These are phyloP conservation scores for Bathelium albidoporum DNA, from an alignment of 495 filamentous ascomycete species.

Conservation along the genomic window DNA sequence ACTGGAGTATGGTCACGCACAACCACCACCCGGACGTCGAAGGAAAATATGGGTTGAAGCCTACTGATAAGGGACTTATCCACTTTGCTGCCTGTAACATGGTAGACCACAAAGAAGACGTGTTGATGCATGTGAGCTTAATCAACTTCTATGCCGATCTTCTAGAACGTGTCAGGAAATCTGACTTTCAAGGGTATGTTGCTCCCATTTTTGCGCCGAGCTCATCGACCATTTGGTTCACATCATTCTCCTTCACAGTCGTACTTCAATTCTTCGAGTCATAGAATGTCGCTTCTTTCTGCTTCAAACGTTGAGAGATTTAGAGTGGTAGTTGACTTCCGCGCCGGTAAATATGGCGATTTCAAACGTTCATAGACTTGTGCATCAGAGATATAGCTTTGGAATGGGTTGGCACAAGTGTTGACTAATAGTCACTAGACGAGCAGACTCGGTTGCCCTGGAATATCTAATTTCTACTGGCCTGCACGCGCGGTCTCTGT, in stretches of 20 bases:
- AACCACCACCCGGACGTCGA: conserved; percentile 54
- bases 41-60: conserved; percentile 36
- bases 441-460: conserved; percentile 36
- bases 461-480: conserved; percentile 45
- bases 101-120: conserved; percentile 58
- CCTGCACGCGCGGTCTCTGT: conserved; percentile 40
- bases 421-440: neutral
- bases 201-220: neutral
- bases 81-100: conserved; percentile 65
- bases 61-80: conserved; percentile 46
- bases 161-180: conserved; percentile 17
- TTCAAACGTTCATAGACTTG: too few relatives aligned
- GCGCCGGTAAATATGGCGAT: too few relatives aligned
- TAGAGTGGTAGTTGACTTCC: too few relatives aligned
- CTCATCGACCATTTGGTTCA: too few relatives aligned
- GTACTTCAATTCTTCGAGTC: too few relatives aligned
- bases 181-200: neutral
- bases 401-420: conserved; percentile 6
- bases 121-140: conserved; percentile 69
- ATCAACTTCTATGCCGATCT: conserved; percentile 55
- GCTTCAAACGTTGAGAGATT: too few relatives aligned
- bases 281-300: too few relatives aligned
- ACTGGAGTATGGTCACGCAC: conserved; percentile 50
- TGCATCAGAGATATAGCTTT: neutral
- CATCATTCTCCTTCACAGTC: too few relatives aligned